Evolutionary conservation across 129 eudicot species (phyloP).

Genomic region (Flaveria bidentis): DNA sequence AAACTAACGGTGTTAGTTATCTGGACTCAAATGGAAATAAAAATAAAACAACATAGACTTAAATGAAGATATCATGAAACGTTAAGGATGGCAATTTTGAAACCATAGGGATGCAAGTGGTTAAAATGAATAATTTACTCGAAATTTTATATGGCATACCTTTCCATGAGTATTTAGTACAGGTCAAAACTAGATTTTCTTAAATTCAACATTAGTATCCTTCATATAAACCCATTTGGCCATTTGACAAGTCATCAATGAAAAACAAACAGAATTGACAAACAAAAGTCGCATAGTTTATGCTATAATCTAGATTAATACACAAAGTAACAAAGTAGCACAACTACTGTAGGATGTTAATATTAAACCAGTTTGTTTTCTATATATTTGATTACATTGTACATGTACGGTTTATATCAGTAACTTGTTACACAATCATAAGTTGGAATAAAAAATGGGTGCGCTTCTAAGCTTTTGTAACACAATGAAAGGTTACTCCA

Average conservation of each 20-base stretch:
- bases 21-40: too few species aligned
- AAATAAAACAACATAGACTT: too few species aligned
- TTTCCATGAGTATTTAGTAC: too few species aligned
- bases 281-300: not conserved
- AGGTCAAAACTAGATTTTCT: too few species aligned
- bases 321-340: conserved; percentile 10
- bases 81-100: too few species aligned
- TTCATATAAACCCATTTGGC: not conserved
- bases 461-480: conserved; percentile 4
- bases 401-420: conserved; percentile 1
- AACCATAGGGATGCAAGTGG: too few species aligned
- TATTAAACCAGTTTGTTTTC: conserved; percentile 26
- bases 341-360: conserved; percentile 5
- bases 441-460: not conserved
- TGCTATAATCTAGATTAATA: not conserved
- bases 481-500: conserved; percentile 36
- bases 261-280: not conserved
- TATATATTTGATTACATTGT: conserved; percentile 15
- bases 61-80: too few species aligned
- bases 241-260: not conserved
- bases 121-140: too few species aligned
- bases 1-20: too few species aligned
- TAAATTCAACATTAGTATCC: not conserved
- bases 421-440: conserved; percentile 19
- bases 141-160: too few species aligned